phyloP scores from a whole-genome alignment of 768 basidiomycete genomes.

The Podaxis rugospora region DNA sequence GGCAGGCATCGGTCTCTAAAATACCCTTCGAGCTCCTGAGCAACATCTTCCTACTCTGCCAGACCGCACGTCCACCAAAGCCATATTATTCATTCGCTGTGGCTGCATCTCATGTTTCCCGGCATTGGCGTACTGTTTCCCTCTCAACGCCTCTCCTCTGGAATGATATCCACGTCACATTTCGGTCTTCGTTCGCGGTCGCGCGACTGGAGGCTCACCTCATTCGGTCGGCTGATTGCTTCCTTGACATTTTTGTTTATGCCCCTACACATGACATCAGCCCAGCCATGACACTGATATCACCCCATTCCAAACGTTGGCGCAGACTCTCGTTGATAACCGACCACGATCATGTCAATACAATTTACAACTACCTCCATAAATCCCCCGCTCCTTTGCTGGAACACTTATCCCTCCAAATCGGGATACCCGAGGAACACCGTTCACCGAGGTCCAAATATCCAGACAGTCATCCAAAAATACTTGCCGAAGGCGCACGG shows the following conservation, averaged over 20 bases:
- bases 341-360: slow-evolving; percentile 17
- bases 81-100: slow-evolving; percentile 27
- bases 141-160: slow-evolving; percentile 39
- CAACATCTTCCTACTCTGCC: slow-evolving; percentile 32
- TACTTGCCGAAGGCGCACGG: slow-evolving; percentile 28
- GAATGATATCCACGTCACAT: slow-evolving; percentile 31
- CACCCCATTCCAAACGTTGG: slow-evolving; percentile 34
- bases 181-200: slow-evolving; percentile 20
- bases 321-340: slow-evolving; percentile 30
- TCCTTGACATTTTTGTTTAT: slow-evolving; percentile 30
- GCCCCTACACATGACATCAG: slow-evolving; percentile 18
- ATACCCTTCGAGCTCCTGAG: slow-evolving; percentile 39
- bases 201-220: slow-evolving; percentile 32
- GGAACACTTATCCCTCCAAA: slow-evolving; percentile 34
- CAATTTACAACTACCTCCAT: slow-evolving; percentile 25
- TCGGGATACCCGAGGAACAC: slow-evolving; percentile 23
- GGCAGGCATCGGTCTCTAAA: slow-evolving; percentile 25
- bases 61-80: slow-evolving; percentile 14
- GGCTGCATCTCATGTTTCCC: slow-evolving; percentile 40
- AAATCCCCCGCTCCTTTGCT: slow-evolving; percentile 27
- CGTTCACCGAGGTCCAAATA: slow-evolving; percentile 27
- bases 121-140: slow-evolving; percentile 37
- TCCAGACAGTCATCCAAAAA: slow-evolving; percentile 22
- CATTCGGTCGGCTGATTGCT: slow-evolving; percentile 30
- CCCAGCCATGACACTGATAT: slow-evolving; percentile 26